Evolutionary conservation across 805 yeast species (phyloP).

Genomic region (Kuraishia capsulata): DNA sequence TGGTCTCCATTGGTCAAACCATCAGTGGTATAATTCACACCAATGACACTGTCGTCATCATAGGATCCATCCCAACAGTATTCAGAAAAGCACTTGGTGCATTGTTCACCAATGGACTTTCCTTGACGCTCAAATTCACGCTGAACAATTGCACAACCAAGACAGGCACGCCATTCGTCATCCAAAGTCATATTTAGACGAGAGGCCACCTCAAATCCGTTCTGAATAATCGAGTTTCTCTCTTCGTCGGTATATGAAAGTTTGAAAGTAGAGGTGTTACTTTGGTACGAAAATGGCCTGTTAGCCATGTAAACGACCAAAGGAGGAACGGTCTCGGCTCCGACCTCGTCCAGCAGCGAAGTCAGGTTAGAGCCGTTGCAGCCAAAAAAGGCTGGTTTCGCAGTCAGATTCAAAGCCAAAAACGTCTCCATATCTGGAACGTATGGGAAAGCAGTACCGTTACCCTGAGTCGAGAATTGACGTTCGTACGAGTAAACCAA

Average conservation of each 20-base stretch:
- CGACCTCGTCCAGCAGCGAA: constrained; percentile 28
- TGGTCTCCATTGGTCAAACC: constrained; percentile 24
- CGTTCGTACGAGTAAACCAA: constrained; percentile 47
- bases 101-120: constrained; percentile 53
- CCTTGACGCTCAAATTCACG: constrained; percentile 67
- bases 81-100: constrained; percentile 56
- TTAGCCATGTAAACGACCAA: constrained; percentile 74
- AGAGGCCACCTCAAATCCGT: constrained; percentile 67
- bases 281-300: constrained; percentile 49
- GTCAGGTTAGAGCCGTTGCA: constrained; percentile 63
- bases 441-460: constrained; percentile 64
- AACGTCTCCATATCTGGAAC: constrained; percentile 68
- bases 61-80: constrained; percentile 51
- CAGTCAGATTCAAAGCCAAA: constrained; percentile 47
- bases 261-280: constrained; percentile 70
- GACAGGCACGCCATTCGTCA: constrained; percentile 60
- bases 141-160: constrained; percentile 77
- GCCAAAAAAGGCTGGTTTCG: constrained; percentile 75
- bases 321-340: constrained; percentile 45
- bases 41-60: constrained; percentile 7
- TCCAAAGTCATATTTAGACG: constrained; percentile 62
- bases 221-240: constrained; percentile 49
- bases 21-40: constrained; percentile 28
- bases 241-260: constrained; percentile 52
- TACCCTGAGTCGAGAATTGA: constrained; percentile 44